Conservation (phyloP, 2,329 filamentous ascomycete species). For the Penicillium brasilianum region DNA sequence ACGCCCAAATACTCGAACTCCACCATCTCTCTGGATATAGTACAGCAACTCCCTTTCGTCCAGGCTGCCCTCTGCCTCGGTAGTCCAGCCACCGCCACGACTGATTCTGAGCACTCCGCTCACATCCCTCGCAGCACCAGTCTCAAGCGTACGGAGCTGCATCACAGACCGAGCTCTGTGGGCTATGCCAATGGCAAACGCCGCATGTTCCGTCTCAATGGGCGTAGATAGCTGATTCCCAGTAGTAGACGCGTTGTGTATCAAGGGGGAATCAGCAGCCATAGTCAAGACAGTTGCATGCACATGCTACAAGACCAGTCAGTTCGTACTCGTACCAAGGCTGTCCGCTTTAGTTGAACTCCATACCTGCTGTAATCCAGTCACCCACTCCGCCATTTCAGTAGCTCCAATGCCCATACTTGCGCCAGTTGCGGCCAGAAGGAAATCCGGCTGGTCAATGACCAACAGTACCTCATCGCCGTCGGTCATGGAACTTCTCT, state of each 20-base stretch:
- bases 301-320: conserved; percentile 55
- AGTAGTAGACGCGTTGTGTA: conserved; percentile 52
- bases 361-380: conserved; percentile 67
- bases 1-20: conserved; percentile 81
- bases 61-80: conserved; percentile 33
- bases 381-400: conserved; percentile 61
- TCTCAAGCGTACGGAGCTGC: conserved; percentile 77
- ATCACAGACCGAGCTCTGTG: conserved; percentile 76
- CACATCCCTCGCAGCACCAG: conserved; percentile 86
- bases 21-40: conserved; percentile 77
- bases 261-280: conserved; percentile 74
- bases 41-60: conserved; percentile 77
- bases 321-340: not conserved
- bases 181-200: conserved; percentile 72
- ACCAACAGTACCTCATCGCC: conserved; percentile 59
- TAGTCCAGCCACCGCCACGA: conserved; percentile 55
- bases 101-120: conserved; percentile 85
- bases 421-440: conserved; percentile 64
- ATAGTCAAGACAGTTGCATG: conserved; percentile 70
- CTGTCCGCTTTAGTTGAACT: not conserved
- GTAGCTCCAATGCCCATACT: conserved; percentile 48
- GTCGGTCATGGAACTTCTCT: conserved; percentile 34
- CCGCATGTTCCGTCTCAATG: conserved; percentile 72
- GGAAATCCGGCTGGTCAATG: conserved; percentile 68
- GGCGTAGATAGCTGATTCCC: conserved; percentile 60